phyloP scores from a whole-genome alignment of 2,329 filamentous ascomycete species.

The Claviceps fusiformis region DNA sequence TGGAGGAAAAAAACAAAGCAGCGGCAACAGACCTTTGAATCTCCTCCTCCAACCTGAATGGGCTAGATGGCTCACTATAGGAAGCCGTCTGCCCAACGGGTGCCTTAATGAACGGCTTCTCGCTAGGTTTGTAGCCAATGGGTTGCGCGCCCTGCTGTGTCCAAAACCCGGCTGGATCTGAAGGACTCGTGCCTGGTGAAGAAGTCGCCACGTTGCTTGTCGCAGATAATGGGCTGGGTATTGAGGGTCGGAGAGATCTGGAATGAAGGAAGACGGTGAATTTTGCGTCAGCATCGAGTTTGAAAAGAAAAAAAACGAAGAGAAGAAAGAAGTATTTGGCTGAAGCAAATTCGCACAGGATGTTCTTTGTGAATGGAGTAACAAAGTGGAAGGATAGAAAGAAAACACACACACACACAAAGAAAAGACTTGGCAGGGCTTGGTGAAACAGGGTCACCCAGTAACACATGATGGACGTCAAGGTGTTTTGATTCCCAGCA shows the following conservation, averaged over 20 bases:
- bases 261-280: neutral
- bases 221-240: slow-evolving; percentile 36
- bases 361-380: neutral
- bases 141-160: slow-evolving; percentile 13
- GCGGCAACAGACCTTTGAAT: slow-evolving; percentile 18
- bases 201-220: slow-evolving; percentile 29
- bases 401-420: neutral
- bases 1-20: neutral
- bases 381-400: neutral
- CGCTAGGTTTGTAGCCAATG: slow-evolving; percentile 6
- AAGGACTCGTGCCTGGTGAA: slow-evolving; percentile 28
- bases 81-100: slow-evolving; percentile 18
- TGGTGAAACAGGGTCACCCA: neutral
- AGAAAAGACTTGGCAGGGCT: neutral
- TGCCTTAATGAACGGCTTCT: slow-evolving; percentile 3
- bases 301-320: too few species aligned
- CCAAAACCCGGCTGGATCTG: slow-evolving; percentile 10
- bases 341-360: neutral
- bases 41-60: slow-evolving; percentile 19
- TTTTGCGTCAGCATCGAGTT: neutral
- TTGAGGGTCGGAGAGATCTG: slow-evolving; percentile 35
- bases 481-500: neutral
- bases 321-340: neutral
- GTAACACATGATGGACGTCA: neutral
- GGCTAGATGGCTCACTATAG: slow-evolving; percentile 23